Evolutionary conservation across 805 yeast genomes (phyloP).

Genomic region (Kazachstania bromeliacearum): DNA sequence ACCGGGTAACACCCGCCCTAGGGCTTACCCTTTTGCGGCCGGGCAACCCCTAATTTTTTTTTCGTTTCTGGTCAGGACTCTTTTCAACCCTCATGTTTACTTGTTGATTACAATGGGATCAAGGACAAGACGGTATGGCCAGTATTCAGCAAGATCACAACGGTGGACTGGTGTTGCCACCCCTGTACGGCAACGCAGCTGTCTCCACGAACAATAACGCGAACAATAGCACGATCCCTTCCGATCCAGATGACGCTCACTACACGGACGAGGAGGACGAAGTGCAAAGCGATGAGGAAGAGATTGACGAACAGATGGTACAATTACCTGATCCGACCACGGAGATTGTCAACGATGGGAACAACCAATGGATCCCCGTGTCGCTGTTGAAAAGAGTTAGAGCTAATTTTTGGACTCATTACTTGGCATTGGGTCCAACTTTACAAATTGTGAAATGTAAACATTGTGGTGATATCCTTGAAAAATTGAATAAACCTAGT

Average conservation of each 20-base stretch:
- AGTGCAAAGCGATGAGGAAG: constrained; percentile 7
- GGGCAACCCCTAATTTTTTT: no score
- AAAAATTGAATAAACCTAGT: constrained; percentile 1
- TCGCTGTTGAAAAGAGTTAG: constrained; percentile 7
- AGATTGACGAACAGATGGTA: neutral
- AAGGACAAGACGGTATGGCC: no score
- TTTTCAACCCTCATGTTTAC: no score
- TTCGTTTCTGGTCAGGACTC: no score
- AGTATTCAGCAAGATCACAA: no score
- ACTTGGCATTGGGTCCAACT: constrained; percentile 2
- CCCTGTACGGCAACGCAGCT: constrained; percentile 7
- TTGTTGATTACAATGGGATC: no score
- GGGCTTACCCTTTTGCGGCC: no score
- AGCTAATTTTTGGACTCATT: constrained; percentile 11
- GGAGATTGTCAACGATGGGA: constrained; percentile 6
- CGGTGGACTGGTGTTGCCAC: constrained; percentile 6
- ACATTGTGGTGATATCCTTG: constrained; percentile 10
- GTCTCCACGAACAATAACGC: constrained; percentile 6
- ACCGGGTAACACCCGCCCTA: no score
- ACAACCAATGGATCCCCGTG: constrained; percentile 10
- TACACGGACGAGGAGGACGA: constrained; percentile 6
- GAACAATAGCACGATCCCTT: constrained; percentile 4
- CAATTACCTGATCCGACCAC: neutral
- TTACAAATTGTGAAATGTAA: constrained; percentile 9
- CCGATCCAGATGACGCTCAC: constrained; percentile 1